Evolutionary conservation across 2,329 filamentous ascomycete genomes (phyloP).

Genomic region (Venturia effusa): DNA sequence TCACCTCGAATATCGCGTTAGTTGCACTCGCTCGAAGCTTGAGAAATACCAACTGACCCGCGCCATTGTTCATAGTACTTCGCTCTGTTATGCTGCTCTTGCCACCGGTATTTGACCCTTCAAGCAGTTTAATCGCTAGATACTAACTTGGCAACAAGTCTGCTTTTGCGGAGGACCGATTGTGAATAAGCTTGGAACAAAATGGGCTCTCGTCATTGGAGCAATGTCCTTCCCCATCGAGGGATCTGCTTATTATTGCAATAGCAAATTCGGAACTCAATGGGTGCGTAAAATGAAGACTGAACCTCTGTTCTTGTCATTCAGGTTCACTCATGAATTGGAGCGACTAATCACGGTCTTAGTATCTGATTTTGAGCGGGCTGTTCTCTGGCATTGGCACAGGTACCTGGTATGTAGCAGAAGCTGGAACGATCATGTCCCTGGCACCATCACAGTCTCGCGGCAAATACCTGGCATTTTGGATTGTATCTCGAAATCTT

Average conservation of each 20-base stretch:
- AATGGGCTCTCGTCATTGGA: constrained; percentile 36
- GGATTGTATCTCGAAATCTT: constrained; percentile 38
- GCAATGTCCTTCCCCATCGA: constrained; percentile 33
- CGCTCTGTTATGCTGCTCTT: not conserved
- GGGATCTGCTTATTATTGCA: constrained; percentile 38
- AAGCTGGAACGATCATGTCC: constrained; percentile 39
- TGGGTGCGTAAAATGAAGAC: constrained; percentile 37
- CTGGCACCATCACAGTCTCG: constrained; percentile 35
- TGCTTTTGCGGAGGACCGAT: constrained; percentile 29
- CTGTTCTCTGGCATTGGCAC: not conserved
- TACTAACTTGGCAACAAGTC: not conserved
- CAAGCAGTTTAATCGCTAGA: not conserved
- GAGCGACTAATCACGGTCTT: not conserved
- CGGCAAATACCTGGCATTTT: constrained; percentile 37
- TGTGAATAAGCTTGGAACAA: constrained; percentile 37
- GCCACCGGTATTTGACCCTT: not conserved
- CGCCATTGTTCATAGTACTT: not conserved
- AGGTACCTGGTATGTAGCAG: constrained; percentile 25
- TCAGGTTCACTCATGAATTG: not conserved
- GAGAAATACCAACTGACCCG: not conserved
- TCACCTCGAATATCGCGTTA: not conserved
- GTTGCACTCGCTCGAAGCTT: not conserved
- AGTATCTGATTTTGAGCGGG: not conserved
- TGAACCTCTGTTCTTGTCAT: not conserved
- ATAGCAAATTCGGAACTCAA: constrained; percentile 38